Evolutionary conservation across 441 rosid genomes (phyloP), one percentile per base, ranked within the genome.

Genomic region (Populus trichocarpa): DNA sequence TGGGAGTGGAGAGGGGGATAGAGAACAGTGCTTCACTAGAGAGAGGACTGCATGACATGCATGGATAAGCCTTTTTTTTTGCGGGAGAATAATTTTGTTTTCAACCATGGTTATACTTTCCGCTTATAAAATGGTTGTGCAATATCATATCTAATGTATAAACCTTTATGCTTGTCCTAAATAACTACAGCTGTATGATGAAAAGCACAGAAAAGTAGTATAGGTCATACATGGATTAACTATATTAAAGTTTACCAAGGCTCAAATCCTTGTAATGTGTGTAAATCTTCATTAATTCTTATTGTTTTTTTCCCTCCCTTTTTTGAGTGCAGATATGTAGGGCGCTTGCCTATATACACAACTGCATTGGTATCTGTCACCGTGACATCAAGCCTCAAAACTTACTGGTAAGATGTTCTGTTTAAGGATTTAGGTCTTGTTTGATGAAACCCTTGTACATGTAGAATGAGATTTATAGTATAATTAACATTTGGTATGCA

Each of bases 371-470:
- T 69, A 91, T 95, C 79, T 95, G 99, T 87, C 99, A 93, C 83
- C 96, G 98, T 76, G 99, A 95, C 83, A 95, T 95, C 84, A 95
- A 95, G 85, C 99, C 99, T 83, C 99, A 95, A 81, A 95, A 95
- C 88, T 87, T 93, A 85, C 94, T 95, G 25, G 99, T 93, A 84
- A 91, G 93, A 63, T 35, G 70, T 68, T 74, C 38, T 77, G 59
- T 76, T 65, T 59, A 69, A 10, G 40, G 57, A 65, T 28, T 32
- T n/a, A 72, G 72, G 36, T 33, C 36, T 65, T 77, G 35, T 70
- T 14, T 67, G 46, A 46, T 59, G 70, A 46, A 72, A 59, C 36
- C 38, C 66, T 8, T 71, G 7, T 59, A 25, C 35, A n/a, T 82
- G 7, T 25, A 8, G 36, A 12, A 38, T 63, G 61, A 18, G 22